Base-by-base conservation (phyloP, 2,329 filamentous ascomycete species). In the Lecanicillium sp. region DNA sequence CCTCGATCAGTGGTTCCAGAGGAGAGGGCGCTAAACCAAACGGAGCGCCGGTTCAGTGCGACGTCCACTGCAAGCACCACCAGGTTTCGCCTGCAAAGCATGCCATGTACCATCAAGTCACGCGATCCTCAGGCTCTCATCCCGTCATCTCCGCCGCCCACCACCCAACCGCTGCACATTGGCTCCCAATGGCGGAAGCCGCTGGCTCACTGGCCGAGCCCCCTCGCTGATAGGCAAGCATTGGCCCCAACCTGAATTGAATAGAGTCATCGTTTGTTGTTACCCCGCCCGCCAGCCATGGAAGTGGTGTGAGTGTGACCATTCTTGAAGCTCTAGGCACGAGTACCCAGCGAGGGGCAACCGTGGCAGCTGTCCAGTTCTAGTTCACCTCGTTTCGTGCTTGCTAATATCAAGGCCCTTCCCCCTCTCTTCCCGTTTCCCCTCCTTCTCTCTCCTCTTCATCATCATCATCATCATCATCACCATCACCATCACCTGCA, bases 351-450 rank as follows among this genome's bases (percentile, higher is more conserved):
- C 7, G 22, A 30, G 15, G 25, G 37, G 25, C 36, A 43, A 27
- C 22, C 35, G n/a, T n/a, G n/a, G n/a, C n/a, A 45, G 37, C 43
- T 32, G 35, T 39, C 45, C 44, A 25, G 22, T 11, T 25, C 22
- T 11, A 25, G 11, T 25, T 11, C 22, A 11, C 11, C 6, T 6
- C 22, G 43, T 40, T 44, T 42, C 40, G 44, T 40, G 38, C 43
- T 46, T 47, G 56, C 43, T 40, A 9, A 59, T 58, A 57, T 56
- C 51, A 56, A 52, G 43, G n/a, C 48, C 51, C 32, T 48, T 45
- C 45, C 48, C 52, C 51, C 52, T 55, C 52, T 51, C 48, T 31
- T 42, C 33, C 36, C 19, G 38, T 42, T 44, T 44, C 47, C 43
- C 45, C 46, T 44, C 40, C 35, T 51, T 48, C 42, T 46, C 46